Percentiles rank a stretch among this genome's conserved stretches.
phyloP scores from a whole-genome alignment of 305 asterid species.

The Caryopteris hybrid region DNA sequence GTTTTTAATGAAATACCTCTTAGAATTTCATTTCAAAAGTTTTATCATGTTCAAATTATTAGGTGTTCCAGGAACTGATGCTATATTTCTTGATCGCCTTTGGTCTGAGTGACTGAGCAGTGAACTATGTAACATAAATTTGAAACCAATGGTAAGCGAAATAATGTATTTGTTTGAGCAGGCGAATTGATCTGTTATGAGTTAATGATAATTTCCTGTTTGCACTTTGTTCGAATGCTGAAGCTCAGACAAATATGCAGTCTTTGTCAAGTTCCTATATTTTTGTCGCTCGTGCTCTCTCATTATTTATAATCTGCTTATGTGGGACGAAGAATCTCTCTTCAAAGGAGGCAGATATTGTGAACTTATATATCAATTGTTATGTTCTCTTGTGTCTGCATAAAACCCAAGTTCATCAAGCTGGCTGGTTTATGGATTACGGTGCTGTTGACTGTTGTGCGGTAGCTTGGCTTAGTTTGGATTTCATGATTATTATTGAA shows the following conservation, averaged over 20 bases:
- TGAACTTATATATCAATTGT: too few species aligned
- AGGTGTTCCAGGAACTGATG: neutral
- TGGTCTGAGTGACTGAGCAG: neutral
- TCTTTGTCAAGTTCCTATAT: neutral
- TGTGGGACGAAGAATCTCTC: neutral
- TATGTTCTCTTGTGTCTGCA: too few species aligned
- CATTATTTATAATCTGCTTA: too few species aligned
- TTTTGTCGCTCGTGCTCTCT: neutral
- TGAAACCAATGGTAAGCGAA: neutral
- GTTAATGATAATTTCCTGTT: neutral
- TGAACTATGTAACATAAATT: neutral
- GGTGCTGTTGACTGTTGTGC: too few species aligned
- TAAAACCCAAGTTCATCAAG: too few species aligned
- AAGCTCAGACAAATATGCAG: neutral
- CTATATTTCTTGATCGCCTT: neutral
- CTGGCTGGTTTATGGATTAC: too few species aligned
- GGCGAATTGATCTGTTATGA: neutral
- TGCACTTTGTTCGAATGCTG: neutral
- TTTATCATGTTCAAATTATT: neutral
- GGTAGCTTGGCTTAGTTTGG: too few species aligned
- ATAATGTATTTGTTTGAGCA: neutral
- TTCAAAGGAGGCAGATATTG: neutral
- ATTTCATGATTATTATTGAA: neutral
- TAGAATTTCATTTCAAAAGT: neutral
- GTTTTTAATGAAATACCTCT: neutral